Evolutionary conservation across 805 yeast species (phyloP).

Genomic region (Teunomyces aglyptinius): DNA sequence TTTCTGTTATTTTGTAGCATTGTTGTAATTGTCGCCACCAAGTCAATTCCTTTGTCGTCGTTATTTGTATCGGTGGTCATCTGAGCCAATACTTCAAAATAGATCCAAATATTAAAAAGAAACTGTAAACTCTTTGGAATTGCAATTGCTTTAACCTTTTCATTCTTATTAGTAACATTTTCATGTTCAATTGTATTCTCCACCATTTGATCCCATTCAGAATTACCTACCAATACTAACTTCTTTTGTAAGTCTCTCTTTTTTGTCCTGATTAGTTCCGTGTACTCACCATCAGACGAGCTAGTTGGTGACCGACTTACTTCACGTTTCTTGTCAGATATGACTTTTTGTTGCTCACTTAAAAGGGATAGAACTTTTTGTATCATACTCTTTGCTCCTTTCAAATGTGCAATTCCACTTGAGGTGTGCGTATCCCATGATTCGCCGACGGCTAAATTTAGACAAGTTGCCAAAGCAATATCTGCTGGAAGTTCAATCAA

Average conservation of each 20-base stretch:
- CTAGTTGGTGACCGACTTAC: conserved; percentile 8
- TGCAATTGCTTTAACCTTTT: conserved; percentile 4
- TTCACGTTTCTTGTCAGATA: conserved; percentile 11
- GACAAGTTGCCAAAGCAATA: conserved; percentile 63
- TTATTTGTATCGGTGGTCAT: conserved; percentile 53
- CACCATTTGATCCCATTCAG: conserved; percentile 32
- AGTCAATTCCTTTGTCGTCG: conserved; percentile 43
- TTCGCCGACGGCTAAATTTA: conserved; percentile 63
- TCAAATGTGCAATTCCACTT: conserved; percentile 66
- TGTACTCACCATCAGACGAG: conserved; percentile 4
- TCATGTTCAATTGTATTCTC: conserved; percentile 7
- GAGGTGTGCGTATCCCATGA: conserved; percentile 68
- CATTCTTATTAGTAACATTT: conserved; percentile 4
- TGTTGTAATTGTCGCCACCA: conserved; percentile 40
- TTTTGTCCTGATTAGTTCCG: conserved; percentile 4
- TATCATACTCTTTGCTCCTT: conserved; percentile 64
- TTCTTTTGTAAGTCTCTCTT: conserved; percentile 17
- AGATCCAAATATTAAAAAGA: conserved; percentile 63
- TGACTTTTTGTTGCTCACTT: conserved; percentile 20
- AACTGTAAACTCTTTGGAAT: conserved; percentile 48
- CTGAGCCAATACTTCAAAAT: conserved; percentile 65
- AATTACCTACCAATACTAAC: conserved; percentile 30
- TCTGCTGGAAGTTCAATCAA: conserved; percentile 49
- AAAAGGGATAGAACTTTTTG: conserved; percentile 40
- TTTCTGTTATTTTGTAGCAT: conserved; percentile 24